phyloP scores from a whole-genome alignment of 495 filamentous ascomycete genomes.

The Friedmanniomyces simplex region DNA sequence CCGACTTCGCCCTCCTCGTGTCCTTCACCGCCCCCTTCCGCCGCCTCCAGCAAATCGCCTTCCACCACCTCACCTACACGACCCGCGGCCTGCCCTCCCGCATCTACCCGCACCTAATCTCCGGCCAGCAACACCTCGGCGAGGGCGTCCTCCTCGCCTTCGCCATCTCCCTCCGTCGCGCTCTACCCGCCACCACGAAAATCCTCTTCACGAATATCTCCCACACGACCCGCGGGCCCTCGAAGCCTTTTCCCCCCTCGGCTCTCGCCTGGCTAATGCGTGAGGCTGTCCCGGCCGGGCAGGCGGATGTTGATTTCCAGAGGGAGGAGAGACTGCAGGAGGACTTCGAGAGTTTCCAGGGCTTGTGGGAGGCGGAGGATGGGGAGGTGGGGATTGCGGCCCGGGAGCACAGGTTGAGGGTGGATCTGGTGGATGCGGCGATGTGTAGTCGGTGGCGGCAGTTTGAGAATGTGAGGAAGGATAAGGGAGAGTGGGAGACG shows the following conservation, averaged over 20 bases:
- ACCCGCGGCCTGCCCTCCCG: neutral
- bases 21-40: neutral
- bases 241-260: neutral
- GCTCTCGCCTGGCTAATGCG: conserved; percentile 7
- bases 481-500: neutral
- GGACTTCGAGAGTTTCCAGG: conserved; percentile 16
- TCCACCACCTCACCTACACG: neutral
- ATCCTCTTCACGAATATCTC: neutral
- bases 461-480: conserved; percentile 8
- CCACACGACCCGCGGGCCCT: too few species aligned
- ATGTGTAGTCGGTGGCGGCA: conserved; percentile 12
- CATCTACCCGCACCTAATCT: neutral
- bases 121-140: neutral
- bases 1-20: neutral
- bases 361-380: conserved; percentile 13
- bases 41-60: neutral
- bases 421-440: conserved; percentile 11
- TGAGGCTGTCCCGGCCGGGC: conserved; percentile 2
- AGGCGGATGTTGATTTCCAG: neutral
- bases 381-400: neutral
- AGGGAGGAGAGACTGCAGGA: conserved; percentile 9
- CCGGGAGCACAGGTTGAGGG: neutral
- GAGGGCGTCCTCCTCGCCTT: neutral
- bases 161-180: neutral
- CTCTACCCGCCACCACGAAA: neutral